Evolutionary conservation across 2,329 filamentous ascomycete genomes (phyloP).

Genomic region (Sporothrix luriei): DNA sequence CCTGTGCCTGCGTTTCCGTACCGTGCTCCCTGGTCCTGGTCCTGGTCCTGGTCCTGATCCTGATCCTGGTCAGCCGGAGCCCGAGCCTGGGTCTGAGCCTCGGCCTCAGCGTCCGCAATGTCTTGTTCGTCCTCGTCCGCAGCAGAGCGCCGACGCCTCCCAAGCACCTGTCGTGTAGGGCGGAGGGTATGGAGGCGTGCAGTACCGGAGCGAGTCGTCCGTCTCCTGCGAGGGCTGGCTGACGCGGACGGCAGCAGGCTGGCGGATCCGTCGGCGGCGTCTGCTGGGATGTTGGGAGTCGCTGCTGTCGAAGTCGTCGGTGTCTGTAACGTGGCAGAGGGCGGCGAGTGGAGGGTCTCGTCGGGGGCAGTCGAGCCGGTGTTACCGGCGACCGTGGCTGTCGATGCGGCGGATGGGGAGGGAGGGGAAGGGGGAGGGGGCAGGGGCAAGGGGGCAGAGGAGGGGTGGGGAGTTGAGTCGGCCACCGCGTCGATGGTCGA

Average conservation of each 20-base stretch:
- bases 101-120: slow-evolving; percentile 25
- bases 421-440: slow-evolving; percentile 23
- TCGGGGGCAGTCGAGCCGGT: slow-evolving; percentile 3
- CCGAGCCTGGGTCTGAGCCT: background rate
- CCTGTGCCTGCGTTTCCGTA: background rate
- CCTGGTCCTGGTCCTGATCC: background rate
- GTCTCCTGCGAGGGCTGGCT: slow-evolving; percentile 11
- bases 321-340: background rate
- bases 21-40: background rate
- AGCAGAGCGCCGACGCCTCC: slow-evolving; percentile 57
- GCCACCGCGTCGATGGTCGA: slow-evolving; percentile 35
- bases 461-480: slow-evolving; percentile 34
- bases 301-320: background rate
- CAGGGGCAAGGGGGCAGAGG: slow-evolving; percentile 33
- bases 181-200: background rate
- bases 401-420: slow-evolving; percentile 5
- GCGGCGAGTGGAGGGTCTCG: background rate
- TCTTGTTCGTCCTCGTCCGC: slow-evolving; percentile 44
- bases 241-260: background rate
- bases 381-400: background rate
- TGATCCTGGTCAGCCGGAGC: background rate
- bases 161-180: slow-evolving; percentile 49
- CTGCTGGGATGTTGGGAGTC: background rate
- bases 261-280: background rate
- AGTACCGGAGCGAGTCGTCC: background rate